These are phyloP conservation scores for Knoxia roxburghii DNA, from an alignment of 257 asterid species.

Conservation along the genomic window DNA sequence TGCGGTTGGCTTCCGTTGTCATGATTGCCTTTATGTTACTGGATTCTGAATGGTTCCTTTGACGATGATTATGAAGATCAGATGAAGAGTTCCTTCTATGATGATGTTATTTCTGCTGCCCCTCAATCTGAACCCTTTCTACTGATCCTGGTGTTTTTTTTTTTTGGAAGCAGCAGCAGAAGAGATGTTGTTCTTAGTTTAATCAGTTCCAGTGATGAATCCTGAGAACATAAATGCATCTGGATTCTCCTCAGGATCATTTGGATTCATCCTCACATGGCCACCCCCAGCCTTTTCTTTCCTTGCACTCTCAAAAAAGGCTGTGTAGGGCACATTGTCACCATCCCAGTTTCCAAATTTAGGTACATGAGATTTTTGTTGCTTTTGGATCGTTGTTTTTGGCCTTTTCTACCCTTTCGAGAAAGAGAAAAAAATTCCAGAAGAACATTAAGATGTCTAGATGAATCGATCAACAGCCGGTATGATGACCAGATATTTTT, in stretches of 20 bases:
- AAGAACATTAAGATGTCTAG: no score
- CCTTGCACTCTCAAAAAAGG: conserved; percentile 68
- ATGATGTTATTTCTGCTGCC: neutral
- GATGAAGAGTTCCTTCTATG: conserved; percentile 25
- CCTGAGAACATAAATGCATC: conserved; percentile 39
- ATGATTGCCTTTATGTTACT: conserved; percentile 32
- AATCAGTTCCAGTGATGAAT: conserved; percentile 6
- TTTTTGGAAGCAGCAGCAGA: no score
- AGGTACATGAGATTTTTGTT: conserved; percentile 57
- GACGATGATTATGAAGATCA: conserved; percentile 20
- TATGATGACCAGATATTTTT: no score
- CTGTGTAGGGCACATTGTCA: conserved; percentile 67
- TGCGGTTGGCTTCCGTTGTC: conserved; percentile 17
- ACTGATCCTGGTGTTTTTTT: conserved; percentile 6
- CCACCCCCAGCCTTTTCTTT: conserved; percentile 44
- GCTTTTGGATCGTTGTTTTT: no score
- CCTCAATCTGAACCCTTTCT: conserved; percentile 5
- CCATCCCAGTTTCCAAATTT: conserved; percentile 77
- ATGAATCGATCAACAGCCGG: no score
- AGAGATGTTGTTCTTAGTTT: neutral
- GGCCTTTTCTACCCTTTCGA: no score
- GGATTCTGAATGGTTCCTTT: conserved; percentile 31
- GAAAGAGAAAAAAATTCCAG: no score
- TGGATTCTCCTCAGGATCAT: conserved; percentile 74
- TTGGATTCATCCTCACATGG: conserved; percentile 47